Percentiles rank a stretch among this genome's conserved stretches.
Conservation (phyloP, 2,329 filamentous ascomycete genomes). For the Hirsutella rhossiliensis region DNA sequence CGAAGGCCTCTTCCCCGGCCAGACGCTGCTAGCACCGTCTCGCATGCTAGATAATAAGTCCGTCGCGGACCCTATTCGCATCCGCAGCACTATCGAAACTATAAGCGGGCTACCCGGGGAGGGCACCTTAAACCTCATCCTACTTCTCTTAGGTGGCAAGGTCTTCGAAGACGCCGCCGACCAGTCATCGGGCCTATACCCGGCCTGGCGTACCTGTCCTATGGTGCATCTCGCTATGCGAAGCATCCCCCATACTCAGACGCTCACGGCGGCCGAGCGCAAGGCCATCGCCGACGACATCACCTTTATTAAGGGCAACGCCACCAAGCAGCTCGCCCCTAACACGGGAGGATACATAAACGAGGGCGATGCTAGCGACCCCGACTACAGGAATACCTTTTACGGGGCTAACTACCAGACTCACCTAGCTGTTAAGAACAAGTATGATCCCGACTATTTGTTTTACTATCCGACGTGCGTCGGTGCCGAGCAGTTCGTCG, state of each 20-base stretch:
- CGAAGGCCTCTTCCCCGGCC: constrained; percentile 10
- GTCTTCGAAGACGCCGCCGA: constrained; percentile 15
- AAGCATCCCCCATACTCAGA: constrained; percentile 5
- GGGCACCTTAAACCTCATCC: constrained; percentile 10
- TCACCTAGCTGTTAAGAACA: constrained; percentile 18
- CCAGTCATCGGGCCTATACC: constrained; percentile 13
- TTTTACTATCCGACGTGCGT: constrained; percentile 27
- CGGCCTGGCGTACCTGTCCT: constrained; percentile 14
- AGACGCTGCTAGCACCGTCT: constrained; percentile 12
- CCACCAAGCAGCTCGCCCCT: constrained; percentile 23
- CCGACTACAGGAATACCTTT: constrained; percentile 18
- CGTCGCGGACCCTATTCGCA: constrained; percentile 5
- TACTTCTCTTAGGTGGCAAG: constrained; percentile 17
- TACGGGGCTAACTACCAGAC: constrained; percentile 20
- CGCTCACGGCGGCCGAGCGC: constrained; percentile 7
- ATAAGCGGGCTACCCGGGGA: constrained; percentile 12
- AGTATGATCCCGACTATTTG: constrained; percentile 18
- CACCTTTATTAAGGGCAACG: constrained; percentile 16
- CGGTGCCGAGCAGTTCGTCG: constrained; percentile 19
- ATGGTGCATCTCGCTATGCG: constrained; percentile 9
- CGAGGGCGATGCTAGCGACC: constrained; percentile 24
- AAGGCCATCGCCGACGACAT: constrained; percentile 12
- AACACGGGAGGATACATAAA: constrained; percentile 30
- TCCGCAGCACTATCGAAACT: constrained; percentile 13
- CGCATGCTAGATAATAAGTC: constrained; percentile 13